Evolutionary conservation across 257 asterid species (phyloP), one percentile per base, ranked within the genome.

Genomic region (Capsicum pubescens): DNA sequence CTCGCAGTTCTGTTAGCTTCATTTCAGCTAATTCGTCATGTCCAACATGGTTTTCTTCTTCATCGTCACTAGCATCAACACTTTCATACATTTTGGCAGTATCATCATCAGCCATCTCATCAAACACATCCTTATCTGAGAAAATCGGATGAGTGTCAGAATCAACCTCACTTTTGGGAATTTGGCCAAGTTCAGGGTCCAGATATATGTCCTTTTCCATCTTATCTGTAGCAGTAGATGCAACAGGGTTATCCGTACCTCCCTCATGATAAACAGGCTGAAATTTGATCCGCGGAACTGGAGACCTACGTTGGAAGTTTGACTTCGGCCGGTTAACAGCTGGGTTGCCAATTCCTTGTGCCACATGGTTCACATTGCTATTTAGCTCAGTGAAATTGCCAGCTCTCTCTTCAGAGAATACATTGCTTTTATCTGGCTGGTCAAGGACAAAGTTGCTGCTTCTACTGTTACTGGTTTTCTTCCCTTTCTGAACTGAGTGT

Each of bases 401-500:
- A 66, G 83, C 87, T 84, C 84, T 85, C 88, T 83, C 87, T 86
- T 91, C 95, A 86, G 87, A 44, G 10, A 59, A 77, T 3, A 86
- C 81, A 39, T 48, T 85, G 81, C 79, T 81, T 82, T 89, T 88
- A 71, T 89, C 94, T 0, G 89, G 83, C 77, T 90, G 93, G 82
- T 93, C 93, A 59, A 87, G 88, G 82, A 90, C 88, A 89, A 93
- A 92, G 82, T 92, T 95, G 63, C 86, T 91, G 79, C 78, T 87
- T 78, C 86, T 77, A 71, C 55, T 83, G 68, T 60, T 84, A 35
- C 71, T 86, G 81, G 86, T 90, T 87, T 87, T 91, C 91, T 91
- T 93, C 84, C 93, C 95, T 87, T 93, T 95, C 86, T 93, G 97
- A 83, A 93, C 93, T 0, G 98, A 92, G 86, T 95, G 99, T 80